These are phyloP conservation scores for Xerocomus minutiporus DNA, from an alignment of 1,284 basidiomycete species.

Conservation along the genomic window DNA sequence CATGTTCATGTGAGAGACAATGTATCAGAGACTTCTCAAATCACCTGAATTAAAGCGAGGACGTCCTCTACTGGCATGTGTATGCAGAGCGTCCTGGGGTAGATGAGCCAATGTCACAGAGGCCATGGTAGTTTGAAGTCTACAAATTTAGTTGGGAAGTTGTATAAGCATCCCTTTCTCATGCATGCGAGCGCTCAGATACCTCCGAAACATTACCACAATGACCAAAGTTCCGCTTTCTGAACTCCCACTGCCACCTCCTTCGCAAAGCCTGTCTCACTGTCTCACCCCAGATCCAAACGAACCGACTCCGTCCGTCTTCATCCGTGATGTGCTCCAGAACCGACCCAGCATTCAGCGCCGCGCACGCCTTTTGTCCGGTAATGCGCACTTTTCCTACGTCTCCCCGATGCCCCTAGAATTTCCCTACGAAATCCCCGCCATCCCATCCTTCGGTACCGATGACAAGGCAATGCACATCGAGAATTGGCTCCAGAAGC, in stretches of 20 bases:
- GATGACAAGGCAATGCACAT: conserved; percentile 61
- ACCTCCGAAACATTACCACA: conserved; percentile 5
- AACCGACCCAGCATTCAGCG: conserved; percentile 69
- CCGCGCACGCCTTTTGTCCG: conserved; percentile 56
- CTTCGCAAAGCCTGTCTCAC: conserved; percentile 57
- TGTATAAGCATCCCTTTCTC: too few relatives aligned
- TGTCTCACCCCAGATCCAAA: conserved; percentile 67
- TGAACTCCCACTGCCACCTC: conserved; percentile 60
- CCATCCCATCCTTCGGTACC: conserved; percentile 40
- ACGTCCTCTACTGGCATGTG: conserved; percentile 39
- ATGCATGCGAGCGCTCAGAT: conserved; percentile 12
- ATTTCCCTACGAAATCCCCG: conserved; percentile 82
- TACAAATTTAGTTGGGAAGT: too few relatives aligned
- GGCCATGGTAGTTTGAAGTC: too few relatives aligned
- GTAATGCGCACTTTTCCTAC: conserved; percentile 74
- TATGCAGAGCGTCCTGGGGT: conserved; percentile 37
- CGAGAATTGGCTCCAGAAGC: conserved; percentile 64
- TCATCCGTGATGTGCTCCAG: conserved; percentile 47
- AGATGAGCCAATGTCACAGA: conserved; percentile 15
- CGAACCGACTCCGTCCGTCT: conserved; percentile 48
- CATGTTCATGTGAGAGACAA: conserved; percentile 21
- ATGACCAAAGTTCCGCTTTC: conserved; percentile 48
- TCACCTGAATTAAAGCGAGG: conserved; percentile 47
- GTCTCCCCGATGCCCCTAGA: conserved; percentile 78
- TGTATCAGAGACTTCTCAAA: conserved; percentile 3